Percentiles rank a stretch among this genome's conserved stretches.
These are phyloP conservation scores for Lactarius akahatsu DNA, from an alignment of 768 basidiomycete genomes.

Conservation along the genomic window DNA sequence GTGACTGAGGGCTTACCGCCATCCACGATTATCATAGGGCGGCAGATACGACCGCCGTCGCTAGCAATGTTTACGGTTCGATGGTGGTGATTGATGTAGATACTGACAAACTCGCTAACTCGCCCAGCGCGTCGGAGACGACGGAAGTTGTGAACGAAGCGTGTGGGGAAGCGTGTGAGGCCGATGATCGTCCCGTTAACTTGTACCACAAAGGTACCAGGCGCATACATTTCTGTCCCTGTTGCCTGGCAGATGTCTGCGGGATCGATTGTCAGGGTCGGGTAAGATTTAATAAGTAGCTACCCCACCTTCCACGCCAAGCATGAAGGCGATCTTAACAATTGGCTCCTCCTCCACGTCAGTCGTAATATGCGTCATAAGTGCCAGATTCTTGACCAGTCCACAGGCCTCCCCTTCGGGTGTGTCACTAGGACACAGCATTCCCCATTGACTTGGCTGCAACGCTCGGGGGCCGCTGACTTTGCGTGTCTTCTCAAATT, in stretches of 20 bases:
- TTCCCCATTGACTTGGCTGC: slow-evolving; percentile 99
- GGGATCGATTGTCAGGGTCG: not conserved
- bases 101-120: slow-evolving; percentile 93
- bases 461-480: slow-evolving; percentile 96
- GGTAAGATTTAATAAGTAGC: not conserved
- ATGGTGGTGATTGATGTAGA: slow-evolving; percentile 96
- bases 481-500: slow-evolving; percentile 99
- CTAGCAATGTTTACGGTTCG: slow-evolving; percentile 92
- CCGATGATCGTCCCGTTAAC: slow-evolving; percentile 97
- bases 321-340: slow-evolving; percentile 82
- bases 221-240: slow-evolving; percentile 94
- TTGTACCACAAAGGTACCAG: slow-evolving; percentile 90
- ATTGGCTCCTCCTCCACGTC: slow-evolving; percentile 97
- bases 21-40: slow-evolving; percentile 96
- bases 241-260: slow-evolving; percentile 88
- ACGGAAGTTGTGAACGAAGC: slow-evolving; percentile 89
- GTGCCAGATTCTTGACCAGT: slow-evolving; percentile 94
- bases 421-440: slow-evolving; percentile 96
- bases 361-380: slow-evolving; percentile 99
- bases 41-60: slow-evolving; percentile 96
- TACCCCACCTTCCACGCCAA: slow-evolving; percentile 89
- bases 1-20: slow-evolving; percentile 72
- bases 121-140: slow-evolving; percentile 88
- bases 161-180: slow-evolving; percentile 77
- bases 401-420: slow-evolving; percentile 99